Percentiles rank a stretch among this genome's conserved stretches.
These are phyloP conservation scores for Fusarium floridanum DNA, from an alignment of 2,329 filamentous ascomycete species.

Conservation along the genomic window DNA sequence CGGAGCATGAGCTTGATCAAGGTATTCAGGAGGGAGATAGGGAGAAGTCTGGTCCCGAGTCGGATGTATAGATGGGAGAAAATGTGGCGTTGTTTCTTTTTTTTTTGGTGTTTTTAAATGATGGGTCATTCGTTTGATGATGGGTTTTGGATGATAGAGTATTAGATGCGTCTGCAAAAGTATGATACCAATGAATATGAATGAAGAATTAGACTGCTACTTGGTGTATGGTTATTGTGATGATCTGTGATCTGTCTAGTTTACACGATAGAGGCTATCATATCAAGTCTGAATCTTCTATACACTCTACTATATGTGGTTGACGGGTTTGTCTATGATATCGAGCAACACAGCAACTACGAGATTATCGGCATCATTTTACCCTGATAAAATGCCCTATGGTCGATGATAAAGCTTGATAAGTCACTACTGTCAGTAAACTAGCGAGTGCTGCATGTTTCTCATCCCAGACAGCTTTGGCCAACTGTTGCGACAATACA, in stretches of 20 bases:
- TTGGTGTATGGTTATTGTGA: neutral
- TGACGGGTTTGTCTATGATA: neutral
- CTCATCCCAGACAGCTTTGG: neutral
- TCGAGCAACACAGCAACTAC: neutral
- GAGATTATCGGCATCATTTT: neutral
- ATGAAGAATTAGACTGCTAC: neutral
- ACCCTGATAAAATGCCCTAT: neutral
- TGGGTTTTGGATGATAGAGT: neutral
- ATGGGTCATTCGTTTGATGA: neutral
- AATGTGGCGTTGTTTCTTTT: neutral
- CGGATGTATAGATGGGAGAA: constrained; percentile 21
- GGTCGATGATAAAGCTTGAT: neutral
- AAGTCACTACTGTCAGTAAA: neutral
- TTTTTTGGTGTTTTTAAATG: neutral
- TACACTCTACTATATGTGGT: no score
- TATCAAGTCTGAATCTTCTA: no score
- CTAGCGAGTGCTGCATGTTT: neutral
- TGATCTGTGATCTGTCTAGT: neutral
- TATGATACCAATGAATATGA: constrained; percentile 2
- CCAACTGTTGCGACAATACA: neutral
- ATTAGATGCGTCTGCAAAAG: neutral
- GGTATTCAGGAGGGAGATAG: neutral
- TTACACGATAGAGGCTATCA: neutral
- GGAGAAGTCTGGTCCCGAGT: constrained; percentile 3
- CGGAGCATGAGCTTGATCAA: constrained; percentile 33